Percentiles rank a stretch among this genome's conserved stretches.
These are phyloP conservation scores for Vaccinium corymbosum DNA, from an alignment of 148 eudicot genomes.

Conservation along the genomic window DNA sequence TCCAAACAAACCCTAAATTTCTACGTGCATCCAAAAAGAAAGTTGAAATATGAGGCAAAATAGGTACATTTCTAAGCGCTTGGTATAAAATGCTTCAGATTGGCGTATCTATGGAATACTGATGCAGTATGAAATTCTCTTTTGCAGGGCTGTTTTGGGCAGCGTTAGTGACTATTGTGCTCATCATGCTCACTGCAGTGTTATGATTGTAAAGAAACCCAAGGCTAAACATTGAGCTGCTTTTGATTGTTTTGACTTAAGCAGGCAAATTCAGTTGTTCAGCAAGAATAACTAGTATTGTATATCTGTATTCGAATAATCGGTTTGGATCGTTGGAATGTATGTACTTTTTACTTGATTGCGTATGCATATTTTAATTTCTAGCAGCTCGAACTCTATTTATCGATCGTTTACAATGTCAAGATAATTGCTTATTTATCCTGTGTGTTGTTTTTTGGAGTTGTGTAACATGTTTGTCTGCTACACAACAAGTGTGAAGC, in stretches of 20 bases:
- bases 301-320: neutral
- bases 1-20: too few relatives aligned
- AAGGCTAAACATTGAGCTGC: conserved; percentile 20
- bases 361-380: too few relatives aligned
- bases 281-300: neutral
- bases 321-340: neutral
- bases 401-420: too few relatives aligned
- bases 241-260: neutral
- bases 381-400: too few relatives aligned
- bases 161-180: conserved; percentile 88
- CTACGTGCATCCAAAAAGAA: neutral
- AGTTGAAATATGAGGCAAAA: neutral
- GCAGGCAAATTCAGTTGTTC: neutral
- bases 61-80: too few relatives aligned
- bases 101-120: neutral
- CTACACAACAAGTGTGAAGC: too few relatives aligned
- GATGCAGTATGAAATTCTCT: neutral
- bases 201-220: conserved; percentile 74
- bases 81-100: too few relatives aligned
- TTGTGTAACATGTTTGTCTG: too few relatives aligned
- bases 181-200: conserved; percentile 75
- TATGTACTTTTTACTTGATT: neutral
- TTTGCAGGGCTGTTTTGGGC: conserved; percentile 76
- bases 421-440: too few relatives aligned
- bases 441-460: too few relatives aligned